Conservation (phyloP, 768 basidiomycete species). For the Leccinum disarticulatum region DNA sequence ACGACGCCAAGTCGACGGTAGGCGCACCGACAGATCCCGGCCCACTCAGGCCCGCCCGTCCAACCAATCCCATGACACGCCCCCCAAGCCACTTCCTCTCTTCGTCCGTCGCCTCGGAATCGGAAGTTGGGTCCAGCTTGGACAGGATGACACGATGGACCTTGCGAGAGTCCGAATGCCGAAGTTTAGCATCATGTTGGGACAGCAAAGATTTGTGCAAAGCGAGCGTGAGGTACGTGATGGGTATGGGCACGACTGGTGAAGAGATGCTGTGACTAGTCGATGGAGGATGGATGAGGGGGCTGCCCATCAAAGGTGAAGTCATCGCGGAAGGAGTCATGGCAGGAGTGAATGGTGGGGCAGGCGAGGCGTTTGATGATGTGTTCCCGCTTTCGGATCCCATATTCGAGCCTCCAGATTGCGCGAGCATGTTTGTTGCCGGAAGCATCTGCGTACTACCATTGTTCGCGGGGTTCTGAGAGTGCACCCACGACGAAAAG, state of each 20-base stretch:
- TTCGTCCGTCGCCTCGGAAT: constrained; percentile 33
- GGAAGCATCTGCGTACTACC: constrained; percentile 30
- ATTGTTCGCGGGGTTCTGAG: constrained; percentile 17
- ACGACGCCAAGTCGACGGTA: constrained; percentile 51
- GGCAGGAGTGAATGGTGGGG: constrained; percentile 9
- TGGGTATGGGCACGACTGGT: background rate
- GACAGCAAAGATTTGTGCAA: constrained; percentile 23
- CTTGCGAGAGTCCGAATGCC: constrained; percentile 52
- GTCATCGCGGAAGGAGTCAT: constrained; percentile 4
- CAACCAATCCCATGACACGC: constrained; percentile 41
- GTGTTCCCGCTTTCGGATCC: constrained; percentile 11
- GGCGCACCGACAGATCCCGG: constrained; percentile 45
- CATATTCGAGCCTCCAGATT: constrained; percentile 14
- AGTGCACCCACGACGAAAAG: constrained; percentile 36
- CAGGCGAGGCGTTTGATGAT: constrained; percentile 22
- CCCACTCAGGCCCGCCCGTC: constrained; percentile 36
- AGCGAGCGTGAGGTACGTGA: constrained; percentile 26
- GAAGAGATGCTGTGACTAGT: constrained; percentile 16
- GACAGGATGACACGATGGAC: constrained; percentile 62
- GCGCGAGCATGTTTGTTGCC: constrained; percentile 26
- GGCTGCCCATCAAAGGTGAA: constrained; percentile 10
- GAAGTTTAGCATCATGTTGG: constrained; percentile 30
- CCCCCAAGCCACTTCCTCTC: constrained; percentile 33
- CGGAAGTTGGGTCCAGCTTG: constrained; percentile 47
- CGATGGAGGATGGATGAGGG: constrained; percentile 2